Percentiles rank a stretch among this genome's conserved stretches.
phyloP scores from a whole-genome alignment of 139 green algal species.

The Closterium sp. region DNA sequence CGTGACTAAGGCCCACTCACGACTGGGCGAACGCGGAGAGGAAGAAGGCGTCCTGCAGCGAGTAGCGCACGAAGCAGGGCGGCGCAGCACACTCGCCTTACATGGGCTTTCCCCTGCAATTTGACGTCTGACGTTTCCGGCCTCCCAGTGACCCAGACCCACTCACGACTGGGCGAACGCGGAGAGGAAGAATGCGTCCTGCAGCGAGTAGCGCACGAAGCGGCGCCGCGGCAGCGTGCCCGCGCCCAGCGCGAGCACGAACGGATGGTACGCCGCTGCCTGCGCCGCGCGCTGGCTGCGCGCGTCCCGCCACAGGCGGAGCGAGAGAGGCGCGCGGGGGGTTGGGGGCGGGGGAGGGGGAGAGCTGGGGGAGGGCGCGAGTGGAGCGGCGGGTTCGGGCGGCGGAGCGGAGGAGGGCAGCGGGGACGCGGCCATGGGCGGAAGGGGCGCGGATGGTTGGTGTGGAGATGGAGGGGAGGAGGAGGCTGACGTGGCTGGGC shows the following conservation, averaged over 20 bases:
- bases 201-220: not conserved
- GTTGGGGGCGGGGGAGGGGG: not conserved
- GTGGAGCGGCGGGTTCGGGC: not conserved
- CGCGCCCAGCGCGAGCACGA: constrained; percentile 3
- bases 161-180: not conserved
- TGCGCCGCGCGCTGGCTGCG: not conserved
- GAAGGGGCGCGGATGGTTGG: not conserved
- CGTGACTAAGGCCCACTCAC: too few relatives aligned
- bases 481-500: not conserved
- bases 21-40: too few relatives aligned
- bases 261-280: not conserved
- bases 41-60: too few relatives aligned
- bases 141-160: too few relatives aligned
- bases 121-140: too few relatives aligned
- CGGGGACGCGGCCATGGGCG: not conserved
- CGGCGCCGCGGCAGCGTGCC: not conserved
- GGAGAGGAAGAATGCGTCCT: not conserved
- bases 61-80: not conserved
- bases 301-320: not conserved
- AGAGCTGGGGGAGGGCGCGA: not conserved
- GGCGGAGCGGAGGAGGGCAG: not conserved
- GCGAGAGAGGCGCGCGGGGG: not conserved
- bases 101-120: too few relatives aligned
- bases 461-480: not conserved
- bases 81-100: too few relatives aligned